Evolutionary conservation across 179 eudicot species (phyloP).

Genomic region (Monotropa hypopitys): DNA sequence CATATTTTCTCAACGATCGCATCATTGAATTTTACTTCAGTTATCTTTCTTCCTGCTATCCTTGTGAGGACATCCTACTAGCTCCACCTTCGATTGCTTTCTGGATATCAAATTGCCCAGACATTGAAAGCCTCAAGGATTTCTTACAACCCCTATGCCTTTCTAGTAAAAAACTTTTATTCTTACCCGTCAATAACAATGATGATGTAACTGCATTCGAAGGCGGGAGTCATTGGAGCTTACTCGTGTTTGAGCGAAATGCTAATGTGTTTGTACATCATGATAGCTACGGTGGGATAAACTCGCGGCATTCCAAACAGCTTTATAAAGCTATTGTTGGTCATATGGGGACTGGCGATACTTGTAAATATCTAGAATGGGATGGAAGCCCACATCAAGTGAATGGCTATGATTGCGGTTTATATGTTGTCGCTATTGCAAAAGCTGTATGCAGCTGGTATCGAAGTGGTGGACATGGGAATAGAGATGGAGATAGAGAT

Average conservation of each 20-base stretch:
- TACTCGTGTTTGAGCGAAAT: conserved; percentile 47
- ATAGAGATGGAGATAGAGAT: conserved; percentile 24
- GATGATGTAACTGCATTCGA: conserved; percentile 41
- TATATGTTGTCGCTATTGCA: conserved; percentile 60
- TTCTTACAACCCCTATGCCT: conserved; percentile 57
- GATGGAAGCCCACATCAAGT: conserved; percentile 46
- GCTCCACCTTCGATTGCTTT: conserved; percentile 77
- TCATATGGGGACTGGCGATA: conserved; percentile 19
- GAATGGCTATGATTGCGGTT: conserved; percentile 81
- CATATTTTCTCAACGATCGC: conserved; percentile 65
- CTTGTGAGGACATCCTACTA: conserved; percentile 48
- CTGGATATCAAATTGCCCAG: conserved; percentile 74
- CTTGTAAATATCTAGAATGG: conserved; percentile 29
- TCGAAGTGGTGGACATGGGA: conserved; percentile 11
- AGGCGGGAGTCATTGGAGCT: conserved; percentile 90
- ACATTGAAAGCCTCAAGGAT: conserved; percentile 33
- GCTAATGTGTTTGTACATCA: conserved; percentile 63
- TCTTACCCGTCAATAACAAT: conserved; percentile 73
- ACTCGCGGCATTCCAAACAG: conserved; percentile 28
- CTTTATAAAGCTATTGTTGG: conserved; percentile 36
- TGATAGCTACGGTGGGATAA: conserved; percentile 46
- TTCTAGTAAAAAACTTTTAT: conserved; percentile 30
- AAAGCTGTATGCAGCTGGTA: conserved; percentile 57
- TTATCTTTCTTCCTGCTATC: conserved; percentile 37
- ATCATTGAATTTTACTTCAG: conserved; percentile 78